Conservation (phyloP, 1,284 basidiomycete species). For the Waitea zeae region DNA sequence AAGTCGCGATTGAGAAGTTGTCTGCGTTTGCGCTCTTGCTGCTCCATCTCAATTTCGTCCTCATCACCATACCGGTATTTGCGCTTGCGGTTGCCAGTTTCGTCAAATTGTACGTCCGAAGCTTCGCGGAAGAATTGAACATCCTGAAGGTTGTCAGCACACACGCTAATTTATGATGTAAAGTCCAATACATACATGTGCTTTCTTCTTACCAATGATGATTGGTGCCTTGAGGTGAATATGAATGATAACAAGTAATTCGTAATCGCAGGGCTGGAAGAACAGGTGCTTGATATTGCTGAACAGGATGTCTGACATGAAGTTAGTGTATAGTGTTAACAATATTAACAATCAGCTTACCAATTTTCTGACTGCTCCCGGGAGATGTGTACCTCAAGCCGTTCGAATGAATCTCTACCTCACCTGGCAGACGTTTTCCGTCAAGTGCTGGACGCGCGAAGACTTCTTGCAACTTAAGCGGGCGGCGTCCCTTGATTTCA, state of each 20-base stretch:
- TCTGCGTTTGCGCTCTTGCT: constrained; percentile 85
- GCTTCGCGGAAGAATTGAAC: constrained; percentile 99
- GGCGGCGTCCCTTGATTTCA: constrained; percentile 76
- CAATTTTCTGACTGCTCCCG: constrained; percentile 83
- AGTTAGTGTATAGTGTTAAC: neutral
- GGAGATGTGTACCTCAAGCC: constrained; percentile 89
- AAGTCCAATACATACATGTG: constrained; percentile 38
- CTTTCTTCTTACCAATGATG: constrained; percentile 98
- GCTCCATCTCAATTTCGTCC: constrained; percentile 98
- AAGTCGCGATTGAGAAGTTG: constrained; percentile 91
- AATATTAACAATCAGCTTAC: constrained; percentile 23
- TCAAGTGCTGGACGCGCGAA: constrained; percentile 90
- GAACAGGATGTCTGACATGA: constrained; percentile 70
- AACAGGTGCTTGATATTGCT: constrained; percentile 98
- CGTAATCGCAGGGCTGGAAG: constrained; percentile 97
- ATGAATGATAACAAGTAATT: constrained; percentile 90
- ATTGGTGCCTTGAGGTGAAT: constrained; percentile 92
- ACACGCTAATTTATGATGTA: too few relatives aligned
- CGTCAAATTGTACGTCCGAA: constrained; percentile 95
- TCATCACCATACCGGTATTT: constrained; percentile 97
- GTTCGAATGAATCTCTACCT: constrained; percentile 96
- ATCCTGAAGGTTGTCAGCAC: constrained; percentile 35
- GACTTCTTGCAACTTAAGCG: constrained; percentile 76
- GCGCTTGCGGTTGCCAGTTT: constrained; percentile 96
- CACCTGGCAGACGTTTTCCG: constrained; percentile 84